Evolutionary conservation across 805 yeast genomes (phyloP).

Genomic region (Kuraishia ogatae): DNA sequence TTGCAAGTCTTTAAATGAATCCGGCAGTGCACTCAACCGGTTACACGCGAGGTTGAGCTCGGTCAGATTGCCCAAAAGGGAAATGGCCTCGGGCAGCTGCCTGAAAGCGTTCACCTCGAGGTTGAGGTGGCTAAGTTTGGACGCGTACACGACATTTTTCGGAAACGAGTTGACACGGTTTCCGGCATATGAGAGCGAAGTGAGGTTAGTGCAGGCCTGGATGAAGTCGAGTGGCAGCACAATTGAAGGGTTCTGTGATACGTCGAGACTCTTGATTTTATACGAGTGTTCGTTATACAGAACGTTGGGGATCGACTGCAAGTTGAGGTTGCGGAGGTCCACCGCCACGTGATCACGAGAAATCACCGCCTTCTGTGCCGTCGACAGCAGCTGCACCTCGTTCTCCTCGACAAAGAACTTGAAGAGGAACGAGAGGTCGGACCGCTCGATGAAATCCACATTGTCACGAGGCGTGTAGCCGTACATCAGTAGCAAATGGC

Average conservation of each 20-base stretch:
- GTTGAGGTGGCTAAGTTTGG: slow-evolving; percentile 56
- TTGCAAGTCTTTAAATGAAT: slow-evolving; percentile 44
- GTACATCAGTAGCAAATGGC: slow-evolving; percentile 59
- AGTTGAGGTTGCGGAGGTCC: slow-evolving; percentile 59
- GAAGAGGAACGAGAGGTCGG: slow-evolving; percentile 74
- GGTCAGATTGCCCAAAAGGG: slow-evolving; percentile 44
- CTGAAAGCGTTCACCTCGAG: slow-evolving; percentile 73
- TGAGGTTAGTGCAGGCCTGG: slow-evolving; percentile 66
- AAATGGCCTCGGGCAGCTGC: slow-evolving; percentile 47
- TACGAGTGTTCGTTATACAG: slow-evolving; percentile 65
- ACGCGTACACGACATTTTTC: slow-evolving; percentile 58
- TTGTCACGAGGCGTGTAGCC: slow-evolving; percentile 79
- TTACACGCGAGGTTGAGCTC: slow-evolving; percentile 68
- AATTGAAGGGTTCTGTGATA: slow-evolving; percentile 81
- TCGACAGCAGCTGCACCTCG: slow-evolving; percentile 48
- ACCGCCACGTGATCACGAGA: slow-evolving; percentile 64
- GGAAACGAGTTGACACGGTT: slow-evolving; percentile 76
- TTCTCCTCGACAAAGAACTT: slow-evolving; percentile 68
- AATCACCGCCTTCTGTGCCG: slow-evolving; percentile 63
- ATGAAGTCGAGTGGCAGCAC: slow-evolving; percentile 78
- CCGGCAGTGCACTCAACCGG: slow-evolving; percentile 55
- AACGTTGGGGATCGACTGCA: slow-evolving; percentile 79
- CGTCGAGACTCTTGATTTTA: slow-evolving; percentile 74
- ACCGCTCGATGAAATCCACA: slow-evolving; percentile 70
- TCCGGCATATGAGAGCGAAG: slow-evolving; percentile 56